A percentile compares a stretch with the other conserved stretches of the same genome.
phyloP scores from a whole-genome alignment of 306 rosid genomes.

The Cajanus cajan region DNA sequence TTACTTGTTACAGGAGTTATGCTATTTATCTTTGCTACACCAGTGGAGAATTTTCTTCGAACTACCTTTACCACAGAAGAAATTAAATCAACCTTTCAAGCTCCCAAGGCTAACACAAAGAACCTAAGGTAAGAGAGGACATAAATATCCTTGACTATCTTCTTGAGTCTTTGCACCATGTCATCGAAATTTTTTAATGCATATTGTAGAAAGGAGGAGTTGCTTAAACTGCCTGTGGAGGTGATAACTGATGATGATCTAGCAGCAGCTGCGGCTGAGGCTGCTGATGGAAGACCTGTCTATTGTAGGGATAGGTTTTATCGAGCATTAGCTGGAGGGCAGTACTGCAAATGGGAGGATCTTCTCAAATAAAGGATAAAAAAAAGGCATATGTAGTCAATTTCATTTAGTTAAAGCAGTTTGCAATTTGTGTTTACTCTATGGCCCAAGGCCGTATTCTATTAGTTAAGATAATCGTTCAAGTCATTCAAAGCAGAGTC shows the following conservation, averaged over 20 bases:
- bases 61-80: conserved; percentile 52
- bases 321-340: conserved; percentile 97
- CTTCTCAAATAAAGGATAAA: conserved; percentile 53
- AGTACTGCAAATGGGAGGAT: conserved; percentile 97
- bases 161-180: not conserved
- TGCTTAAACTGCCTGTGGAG: conserved; percentile 81
- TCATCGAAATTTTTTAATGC: conserved; percentile 14
- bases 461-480: conserved; percentile 18
- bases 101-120: conserved; percentile 56
- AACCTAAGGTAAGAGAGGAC: conserved; percentile 59
- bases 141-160: conserved; percentile 13
- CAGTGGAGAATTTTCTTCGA: conserved; percentile 66
- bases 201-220: conserved; percentile 73
- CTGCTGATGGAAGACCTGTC: conserved; percentile 97
- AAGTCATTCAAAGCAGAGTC: conserved; percentile 29
- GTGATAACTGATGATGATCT: conserved; percentile 82
- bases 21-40: conserved; percentile 81
- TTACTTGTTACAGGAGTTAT: conserved; percentile 82
- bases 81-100: conserved; percentile 40
- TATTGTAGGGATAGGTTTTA: conserved; percentile 95
- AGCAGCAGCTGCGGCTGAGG: conserved; percentile 97
- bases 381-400: conserved; percentile 16
- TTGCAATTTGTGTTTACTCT: conserved; percentile 31
- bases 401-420: conserved; percentile 34
- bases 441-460: conserved; percentile 30